Evolutionary conservation across 78 protist species (phyloP), one percentile per base, ranked within the genome.

Genomic region (Dictyostelium citrinum): DNA sequence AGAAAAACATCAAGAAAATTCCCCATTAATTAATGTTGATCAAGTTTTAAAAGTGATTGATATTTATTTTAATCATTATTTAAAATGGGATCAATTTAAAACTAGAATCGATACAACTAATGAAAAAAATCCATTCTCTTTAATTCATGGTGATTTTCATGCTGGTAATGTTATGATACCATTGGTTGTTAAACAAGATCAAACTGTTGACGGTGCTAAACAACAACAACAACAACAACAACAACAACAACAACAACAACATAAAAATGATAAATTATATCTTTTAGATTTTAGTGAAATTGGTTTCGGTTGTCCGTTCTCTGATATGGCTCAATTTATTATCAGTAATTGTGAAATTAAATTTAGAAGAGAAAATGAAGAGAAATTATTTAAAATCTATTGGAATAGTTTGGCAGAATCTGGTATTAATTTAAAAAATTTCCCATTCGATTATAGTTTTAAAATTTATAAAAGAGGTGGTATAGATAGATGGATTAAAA

Each of bases 91-190:
- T 1, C 22, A n/a, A n/a, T 33, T 22, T 9, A 10, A 31, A 31
- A n/a, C 14, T 9, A 55, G 41, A 49, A 45, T 22, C 9, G 49
- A 80, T 55, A 80, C 35, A 14, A 5, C 1, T 29, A 37, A 80
- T 33, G n/a, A 14, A 27, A n/a, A 55, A 3, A 33, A 4, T 35
- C 16, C 74, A 14, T 80, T 55, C 49, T 55, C 84, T 8, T 22
- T 80, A 22, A 22, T 24, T 9, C 84, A 80, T 55, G 84, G 84
- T 9, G 84, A 80, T 58, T 80, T 80, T 35, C 84, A 80, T 55
- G 84, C 74, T 80, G 84, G 74, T 55, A 80, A 80, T 80, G 17
- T 55, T 22, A 55, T 80, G 84, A 9, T 70, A 0, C 61, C 31
- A n/a, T 5, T 31, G 7, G 24, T 43, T 14, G n/a, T n/a, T n/a